Percentiles rank a stretch among this genome's conserved stretches.
Conservation (phyloP, 2,329 filamentous ascomycete species). For the Alternaria postmessia region DNA sequence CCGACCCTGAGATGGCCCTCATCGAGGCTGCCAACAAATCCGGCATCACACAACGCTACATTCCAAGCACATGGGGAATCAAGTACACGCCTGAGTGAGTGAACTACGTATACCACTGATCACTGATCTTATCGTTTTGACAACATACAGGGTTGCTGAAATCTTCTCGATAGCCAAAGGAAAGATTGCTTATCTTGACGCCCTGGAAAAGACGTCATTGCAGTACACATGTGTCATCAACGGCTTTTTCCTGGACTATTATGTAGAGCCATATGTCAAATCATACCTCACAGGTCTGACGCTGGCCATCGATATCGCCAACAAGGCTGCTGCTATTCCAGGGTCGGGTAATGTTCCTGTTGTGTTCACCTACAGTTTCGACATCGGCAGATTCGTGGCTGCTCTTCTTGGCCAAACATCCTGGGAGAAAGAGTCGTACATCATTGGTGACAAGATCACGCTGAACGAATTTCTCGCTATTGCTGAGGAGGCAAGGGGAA, state of each 20-base stretch:
- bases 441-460: neutral
- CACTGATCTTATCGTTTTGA: neutral
- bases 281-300: constrained; percentile 10
- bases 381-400: constrained; percentile 20
- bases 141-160: neutral
- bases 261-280: constrained; percentile 5
- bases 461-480: neutral
- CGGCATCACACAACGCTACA: constrained; percentile 22
- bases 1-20: neutral
- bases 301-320: constrained; percentile 15
- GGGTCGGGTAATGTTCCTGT: constrained; percentile 21
- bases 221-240: constrained; percentile 17
- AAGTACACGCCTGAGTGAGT: neutral
- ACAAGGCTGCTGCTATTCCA: constrained; percentile 23
- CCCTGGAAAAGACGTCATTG: constrained; percentile 5
- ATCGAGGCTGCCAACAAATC: constrained; percentile 21
- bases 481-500: neutral
- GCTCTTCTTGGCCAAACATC: constrained; percentile 5
- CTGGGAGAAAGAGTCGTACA: neutral
- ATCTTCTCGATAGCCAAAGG: neutral
- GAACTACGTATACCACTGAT: neutral
- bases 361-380: constrained; percentile 23
- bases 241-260: constrained; percentile 25
- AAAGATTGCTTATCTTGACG: neutral
- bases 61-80: constrained; percentile 25